A percentile compares a stretch with the other conserved stretches of the same genome.
These are phyloP conservation scores for Arthrobotrys pseudoclavata DNA, from an alignment of 2,329 filamentous ascomycete genomes.

Conservation along the genomic window DNA sequence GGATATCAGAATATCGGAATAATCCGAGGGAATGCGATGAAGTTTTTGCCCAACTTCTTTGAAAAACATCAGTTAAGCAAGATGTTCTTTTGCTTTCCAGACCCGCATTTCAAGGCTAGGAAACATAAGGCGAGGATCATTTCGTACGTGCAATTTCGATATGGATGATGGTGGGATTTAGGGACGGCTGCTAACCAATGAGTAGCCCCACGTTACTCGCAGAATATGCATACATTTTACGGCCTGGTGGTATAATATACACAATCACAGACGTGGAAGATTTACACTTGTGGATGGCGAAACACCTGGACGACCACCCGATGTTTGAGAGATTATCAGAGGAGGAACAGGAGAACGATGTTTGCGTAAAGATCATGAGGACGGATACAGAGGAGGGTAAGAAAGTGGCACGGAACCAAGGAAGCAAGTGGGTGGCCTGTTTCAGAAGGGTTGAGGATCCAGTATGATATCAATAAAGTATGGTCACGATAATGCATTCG, in stretches of 20 bases:
- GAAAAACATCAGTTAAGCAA: constrained; percentile 81
- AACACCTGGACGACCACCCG: constrained; percentile 82
- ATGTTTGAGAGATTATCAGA: constrained; percentile 82
- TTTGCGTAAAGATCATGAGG: constrained; percentile 80
- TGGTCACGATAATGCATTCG: not conserved
- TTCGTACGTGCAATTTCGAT: constrained; percentile 67
- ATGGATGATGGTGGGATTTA: not conserved
- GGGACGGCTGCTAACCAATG: not conserved
- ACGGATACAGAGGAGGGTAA: constrained; percentile 95
- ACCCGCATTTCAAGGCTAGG: constrained; percentile 96
- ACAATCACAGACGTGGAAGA: constrained; percentile 98
- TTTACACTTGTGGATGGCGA: constrained; percentile 91
- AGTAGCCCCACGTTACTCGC: constrained; percentile 79
- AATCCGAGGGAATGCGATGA: constrained; percentile 96
- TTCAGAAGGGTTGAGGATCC: constrained; percentile 86
- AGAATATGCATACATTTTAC: constrained; percentile 90
- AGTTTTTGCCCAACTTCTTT: constrained; percentile 99
- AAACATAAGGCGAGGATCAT: constrained; percentile 99
- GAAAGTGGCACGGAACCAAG: constrained; percentile 92
- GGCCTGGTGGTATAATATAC: constrained; percentile 87
- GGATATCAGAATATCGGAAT: constrained; percentile 89
- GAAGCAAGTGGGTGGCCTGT: constrained; percentile 89
- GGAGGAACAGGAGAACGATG: constrained; percentile 77
- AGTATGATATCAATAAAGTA: constrained; percentile 72
- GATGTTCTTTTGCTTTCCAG: constrained; percentile 98